phyloP scores from a whole-genome alignment of 2,329 filamentous ascomycete species.

The Diplodia intermedia region DNA sequence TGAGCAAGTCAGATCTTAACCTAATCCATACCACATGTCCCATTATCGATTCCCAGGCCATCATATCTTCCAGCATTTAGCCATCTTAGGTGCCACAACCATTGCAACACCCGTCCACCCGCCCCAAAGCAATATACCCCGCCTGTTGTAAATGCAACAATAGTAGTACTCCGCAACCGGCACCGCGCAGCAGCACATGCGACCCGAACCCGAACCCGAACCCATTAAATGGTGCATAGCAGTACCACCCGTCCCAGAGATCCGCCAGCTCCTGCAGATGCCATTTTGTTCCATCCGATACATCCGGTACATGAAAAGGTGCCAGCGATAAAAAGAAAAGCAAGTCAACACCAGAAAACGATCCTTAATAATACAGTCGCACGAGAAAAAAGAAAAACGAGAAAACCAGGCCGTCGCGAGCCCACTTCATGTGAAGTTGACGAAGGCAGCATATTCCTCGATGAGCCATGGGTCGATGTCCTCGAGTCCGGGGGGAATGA shows the following conservation, averaged over 20 bases:
- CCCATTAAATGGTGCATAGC: conserved; percentile 3
- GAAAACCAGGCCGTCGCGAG: not conserved
- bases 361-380: conserved; percentile 16
- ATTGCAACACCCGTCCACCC: not conserved
- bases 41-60: conserved; percentile 12
- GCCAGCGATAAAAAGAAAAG: conserved; percentile 1
- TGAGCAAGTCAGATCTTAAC: not conserved
- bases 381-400: not conserved
- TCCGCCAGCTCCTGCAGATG: conserved; percentile 1
- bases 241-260: not conserved
- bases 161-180: conserved; percentile 18
- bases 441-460: conserved; percentile 49
- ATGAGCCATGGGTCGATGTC: conserved; percentile 50
- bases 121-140: not conserved
- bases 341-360: conserved; percentile 5
- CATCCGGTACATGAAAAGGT: not conserved
- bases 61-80: not conserved
- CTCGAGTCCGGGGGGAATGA: conserved; percentile 40
- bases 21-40: not conserved
- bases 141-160: not conserved
- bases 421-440: conserved; percentile 41
- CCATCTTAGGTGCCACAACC: conserved; percentile 4
- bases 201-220: not conserved
- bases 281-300: conserved; percentile 1
- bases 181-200: conserved; percentile 5